Base-by-base conservation (phyloP, 2,329 filamentous ascomycete genomes). In the Xylaria sp. region DNA sequence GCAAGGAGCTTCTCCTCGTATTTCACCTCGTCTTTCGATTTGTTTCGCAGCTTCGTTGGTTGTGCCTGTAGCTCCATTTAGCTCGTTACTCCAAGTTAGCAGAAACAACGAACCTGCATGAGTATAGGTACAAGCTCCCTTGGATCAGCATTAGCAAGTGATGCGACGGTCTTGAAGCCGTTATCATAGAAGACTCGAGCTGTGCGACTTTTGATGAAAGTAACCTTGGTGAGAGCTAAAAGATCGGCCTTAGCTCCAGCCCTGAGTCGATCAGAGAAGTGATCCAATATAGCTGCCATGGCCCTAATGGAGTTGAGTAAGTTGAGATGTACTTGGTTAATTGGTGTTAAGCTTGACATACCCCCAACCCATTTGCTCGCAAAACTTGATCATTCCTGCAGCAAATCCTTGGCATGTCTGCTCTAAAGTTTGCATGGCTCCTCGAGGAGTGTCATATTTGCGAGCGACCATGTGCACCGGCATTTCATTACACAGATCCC, bases 361-460 rank as follows among this genome's bases (percentile, higher is more conserved):
- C 85, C 87, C 88, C 91, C 91, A 94, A 1, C 86, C 89, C 92
- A 94, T 93, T 20, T 88, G 86, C 72, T 93, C 86, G 76, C 92
- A 94, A 75, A 94, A 94, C 72, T 92, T 93, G 68, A 94, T 88
- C 84, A 94, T 93, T 3, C 91, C 91, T 1, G 91, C 90, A 3
- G 91, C 92, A 75, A 94, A 94, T 0, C 92, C 92, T 72, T 93
- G 89, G 72, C 92, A 94, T 1, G 90, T 91, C 74, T 93, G 91
- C 2, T 91, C 88, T 1, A 94, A 83, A 23, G 85, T 92, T 78
- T 94, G 92, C 12, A 94, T 88, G 5, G 87, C 85, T 1, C 92
- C 92, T 23, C 92, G 86, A 9, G 91, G 89, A 68, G 89, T 88
- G 69, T 89, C 86, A 76, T 93, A 94, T 76, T 92, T 93, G 18